Evolutionary conservation across 1,284 basidiomycete species (phyloP), one percentile per base, ranked within the genome.

Genomic region (Ceratobasidium sp.): DNA sequence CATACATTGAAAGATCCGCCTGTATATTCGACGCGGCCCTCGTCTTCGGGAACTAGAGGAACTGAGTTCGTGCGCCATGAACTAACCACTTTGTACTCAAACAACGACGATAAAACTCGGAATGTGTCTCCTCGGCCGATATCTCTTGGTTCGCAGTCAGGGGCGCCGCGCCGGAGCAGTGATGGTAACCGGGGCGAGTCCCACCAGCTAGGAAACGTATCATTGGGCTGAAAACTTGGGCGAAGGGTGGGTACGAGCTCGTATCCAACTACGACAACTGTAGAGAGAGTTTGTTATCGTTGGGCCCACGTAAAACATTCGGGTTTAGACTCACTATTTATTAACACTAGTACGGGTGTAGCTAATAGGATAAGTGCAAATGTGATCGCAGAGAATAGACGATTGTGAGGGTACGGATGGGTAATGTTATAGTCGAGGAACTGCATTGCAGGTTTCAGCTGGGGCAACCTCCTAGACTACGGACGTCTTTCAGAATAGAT

Each of bases 31-130:
- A 71, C 11, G 5, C 57, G 43, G 14, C 23, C 26, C 35, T 71
- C 67, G 11, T 71, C 46, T 8, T 35, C 23, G 30, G 66, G 5
- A 2, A 18, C 43, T 11, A 8, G 32, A 8, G 26, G 28, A 1
- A 30, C 35, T 2, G 14, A 21, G 41, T 49, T 63, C 11, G 35
- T 5, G 6, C 13, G 1, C 67, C 67, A 71, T 26, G 67, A 30
- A n/a, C 67, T 71, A 16, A 71, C 26, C 9, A 71, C 67, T 18
- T 71, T 71, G 21, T 71, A 71, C 35, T 71, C 55, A 32, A 71
- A 71, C 30, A 71, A 32, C n/a, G 55, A 49, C 0, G 67, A 46
- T 2, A 55, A 46, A 44, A 71, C 6, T 2, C 67, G 67, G 23
- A 71, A 35, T 9, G 21, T 35, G 26, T 71, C 67, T 6, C 67